phyloP scores from a whole-genome alignment of 495 filamentous ascomycete species.

The Xylaria flabelliformis region DNA sequence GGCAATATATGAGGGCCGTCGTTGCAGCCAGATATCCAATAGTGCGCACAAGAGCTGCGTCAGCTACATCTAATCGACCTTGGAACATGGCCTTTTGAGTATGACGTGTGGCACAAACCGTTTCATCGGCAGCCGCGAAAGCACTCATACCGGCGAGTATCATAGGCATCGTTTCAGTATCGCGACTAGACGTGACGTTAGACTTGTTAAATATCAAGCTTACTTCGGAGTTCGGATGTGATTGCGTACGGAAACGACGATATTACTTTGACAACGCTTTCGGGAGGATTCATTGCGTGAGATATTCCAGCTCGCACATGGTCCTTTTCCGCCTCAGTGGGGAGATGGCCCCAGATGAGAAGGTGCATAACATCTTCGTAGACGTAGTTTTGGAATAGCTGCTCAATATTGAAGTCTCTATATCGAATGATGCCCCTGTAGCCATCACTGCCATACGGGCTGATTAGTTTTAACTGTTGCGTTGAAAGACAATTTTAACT shows the following conservation, averaged over 20 bases:
- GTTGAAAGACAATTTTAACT: constrained; percentile 21
- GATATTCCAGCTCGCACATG: constrained; percentile 44
- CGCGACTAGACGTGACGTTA: constrained; percentile 11
- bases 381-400: constrained; percentile 46
- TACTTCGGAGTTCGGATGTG: neutral
- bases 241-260: constrained; percentile 35
- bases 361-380: constrained; percentile 54
- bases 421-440: constrained; percentile 43
- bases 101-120: constrained; percentile 10
- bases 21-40: constrained; percentile 49
- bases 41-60: constrained; percentile 50
- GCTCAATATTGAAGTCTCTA: constrained; percentile 50
- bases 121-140: constrained; percentile 38
- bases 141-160: constrained; percentile 33
- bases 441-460: constrained; percentile 34
- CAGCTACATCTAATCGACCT: constrained; percentile 34
- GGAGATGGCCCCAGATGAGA: constrained; percentile 54
- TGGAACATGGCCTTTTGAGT: constrained; percentile 38
- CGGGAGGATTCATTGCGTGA: constrained; percentile 44
- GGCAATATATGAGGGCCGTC: constrained; percentile 45
- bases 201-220: neutral
- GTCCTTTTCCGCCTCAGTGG: constrained; percentile 45
- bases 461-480: neutral
- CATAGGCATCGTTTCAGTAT: constrained; percentile 18
- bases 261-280: constrained; percentile 46